phyloP scores from a whole-genome alignment of 768 basidiomycete genomes.

The Paxillus rubicundulus region DNA sequence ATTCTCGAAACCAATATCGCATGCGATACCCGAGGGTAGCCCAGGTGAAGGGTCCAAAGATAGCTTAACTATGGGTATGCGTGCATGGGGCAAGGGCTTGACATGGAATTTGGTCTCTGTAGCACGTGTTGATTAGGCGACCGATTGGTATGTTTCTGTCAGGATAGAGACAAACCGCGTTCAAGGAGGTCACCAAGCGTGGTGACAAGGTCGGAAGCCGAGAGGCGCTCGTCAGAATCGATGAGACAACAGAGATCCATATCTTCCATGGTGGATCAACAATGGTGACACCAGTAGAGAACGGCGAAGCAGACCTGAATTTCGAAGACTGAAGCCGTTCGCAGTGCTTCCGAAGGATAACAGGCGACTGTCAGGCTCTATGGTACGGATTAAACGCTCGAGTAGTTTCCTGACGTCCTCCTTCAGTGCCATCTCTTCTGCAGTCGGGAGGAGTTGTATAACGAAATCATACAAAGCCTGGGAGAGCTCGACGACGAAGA shows the following conservation, averaged over 20 bases:
- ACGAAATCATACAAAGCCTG: conserved; percentile 93
- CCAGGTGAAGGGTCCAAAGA: conserved; percentile 84
- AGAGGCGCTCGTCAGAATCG: conserved; percentile 75
- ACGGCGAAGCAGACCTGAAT: conserved; percentile 65
- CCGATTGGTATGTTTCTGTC: conserved; percentile 1
- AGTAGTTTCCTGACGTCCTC: conserved; percentile 94
- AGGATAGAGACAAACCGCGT: conserved; percentile 60
- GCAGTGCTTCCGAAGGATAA: conserved; percentile 96
- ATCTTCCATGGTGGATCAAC: conserved; percentile 49
- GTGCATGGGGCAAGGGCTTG: conserved; percentile 92
- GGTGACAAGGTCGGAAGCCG: conserved; percentile 88
- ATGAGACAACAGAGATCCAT: conserved; percentile 99
- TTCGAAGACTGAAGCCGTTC: conserved; percentile 94
- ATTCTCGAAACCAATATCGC: conserved; percentile 99
- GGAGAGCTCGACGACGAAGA: conserved; percentile 73
- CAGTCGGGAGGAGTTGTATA: conserved; percentile 84
- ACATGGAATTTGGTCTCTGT: conserved; percentile 94
- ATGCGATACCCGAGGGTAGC: conserved; percentile 85
- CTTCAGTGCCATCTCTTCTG: conserved; percentile 90
- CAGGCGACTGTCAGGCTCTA: conserved; percentile 88
- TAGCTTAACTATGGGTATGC: conserved; percentile 98
- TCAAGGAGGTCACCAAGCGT: conserved; percentile 92
- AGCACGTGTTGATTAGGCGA: conserved; percentile 10
- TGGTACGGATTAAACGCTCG: conserved; percentile 91
- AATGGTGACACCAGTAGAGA: neutral